Conservation (phyloP, 495 filamentous ascomycete genomes). For the Podospora didyma region DNA sequence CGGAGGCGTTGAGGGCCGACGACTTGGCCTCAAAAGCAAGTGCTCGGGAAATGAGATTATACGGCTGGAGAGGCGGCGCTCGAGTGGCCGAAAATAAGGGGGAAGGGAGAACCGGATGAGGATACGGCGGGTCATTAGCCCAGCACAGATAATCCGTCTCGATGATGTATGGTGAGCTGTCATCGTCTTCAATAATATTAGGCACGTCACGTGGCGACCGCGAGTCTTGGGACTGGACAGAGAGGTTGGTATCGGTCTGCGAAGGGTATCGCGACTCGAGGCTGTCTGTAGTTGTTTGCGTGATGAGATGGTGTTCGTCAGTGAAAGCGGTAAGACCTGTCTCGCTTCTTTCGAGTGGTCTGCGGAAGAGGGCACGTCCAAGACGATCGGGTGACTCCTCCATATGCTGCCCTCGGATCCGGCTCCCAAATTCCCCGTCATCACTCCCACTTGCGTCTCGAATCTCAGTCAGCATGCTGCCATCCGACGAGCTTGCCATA, state of each 20-base stretch:
- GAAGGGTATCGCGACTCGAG: slow-evolving; percentile 31
- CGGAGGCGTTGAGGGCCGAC: slow-evolving; percentile 45
- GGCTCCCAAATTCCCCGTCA: slow-evolving; percentile 32
- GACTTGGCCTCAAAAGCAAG: slow-evolving; percentile 44
- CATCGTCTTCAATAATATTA: slow-evolving; percentile 22
- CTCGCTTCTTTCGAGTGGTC: slow-evolving; percentile 25
- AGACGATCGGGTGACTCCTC: slow-evolving; percentile 25
- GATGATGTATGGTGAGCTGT: slow-evolving; percentile 37
- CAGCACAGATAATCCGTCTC: slow-evolving; percentile 49
- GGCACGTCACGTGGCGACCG: not conserved
- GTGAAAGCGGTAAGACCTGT: slow-evolving; percentile 33
- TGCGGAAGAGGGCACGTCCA: slow-evolving; percentile 14
- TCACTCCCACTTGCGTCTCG: slow-evolving; percentile 23
- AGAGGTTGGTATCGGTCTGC: slow-evolving; percentile 21
- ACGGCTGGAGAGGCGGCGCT: slow-evolving; percentile 42
- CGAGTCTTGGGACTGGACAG: slow-evolving; percentile 11
- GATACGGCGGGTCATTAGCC: slow-evolving; percentile 44
- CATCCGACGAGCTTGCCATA: slow-evolving; percentile 35
- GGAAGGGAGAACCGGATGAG: slow-evolving; percentile 26
- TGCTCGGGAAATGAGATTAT: slow-evolving; percentile 42
- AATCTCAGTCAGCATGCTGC: slow-evolving; percentile 20
- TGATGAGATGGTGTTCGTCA: slow-evolving; percentile 42
- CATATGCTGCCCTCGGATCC: slow-evolving; percentile 32
- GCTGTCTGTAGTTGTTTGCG: slow-evolving; percentile 41
- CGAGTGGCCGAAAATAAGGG: slow-evolving; percentile 8